Conservation (phyloP, 805 yeast species). For the Teunomyces funiuensis region DNA sequence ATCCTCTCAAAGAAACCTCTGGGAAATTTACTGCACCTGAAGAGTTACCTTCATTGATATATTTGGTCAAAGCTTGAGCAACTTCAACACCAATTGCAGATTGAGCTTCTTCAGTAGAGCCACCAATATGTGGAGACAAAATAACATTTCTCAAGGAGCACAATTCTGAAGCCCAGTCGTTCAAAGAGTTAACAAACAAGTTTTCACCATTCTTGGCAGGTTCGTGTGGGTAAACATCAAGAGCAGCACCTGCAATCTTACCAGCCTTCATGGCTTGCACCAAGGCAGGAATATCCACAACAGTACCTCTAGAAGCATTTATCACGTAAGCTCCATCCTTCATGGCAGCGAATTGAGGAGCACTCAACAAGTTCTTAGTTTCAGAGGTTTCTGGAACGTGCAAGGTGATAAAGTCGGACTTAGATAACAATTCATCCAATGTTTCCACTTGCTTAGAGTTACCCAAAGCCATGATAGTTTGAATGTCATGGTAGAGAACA, state of each 20-base stretch:
- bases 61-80: constrained; percentile 78
- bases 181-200: constrained; percentile 68
- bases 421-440: constrained; percentile 74
- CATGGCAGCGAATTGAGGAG: constrained; percentile 93
- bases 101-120: constrained; percentile 99
- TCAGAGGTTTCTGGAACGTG: constrained; percentile 96
- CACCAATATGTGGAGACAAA: constrained; percentile 97
- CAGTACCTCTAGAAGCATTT: constrained; percentile 97
- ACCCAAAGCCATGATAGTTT: constrained; percentile 94
- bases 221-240: constrained; percentile 95
- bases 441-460: constrained; percentile 90
- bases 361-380: constrained; percentile 84
- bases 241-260: constrained; percentile 94
- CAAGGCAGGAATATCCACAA: constrained; percentile 92
- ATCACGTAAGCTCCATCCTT: constrained; percentile 92
- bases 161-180: constrained; percentile 81
- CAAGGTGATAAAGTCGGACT: constrained; percentile 85
- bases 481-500: constrained; percentile 87
- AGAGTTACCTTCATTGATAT: constrained; percentile 94
- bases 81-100: constrained; percentile 97
- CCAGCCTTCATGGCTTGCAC: constrained; percentile 89
- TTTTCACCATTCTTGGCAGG: constrained; percentile 95
- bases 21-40: constrained; percentile 98
- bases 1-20: constrained; percentile 87
- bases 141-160: constrained; percentile 82